A percentile compares a stretch with the other conserved stretches of the same genome.
Evolutionary conservation across 225 moss, liverwort and hornwort species (phyloP).

Genomic region (Polytrichum commune): DNA sequence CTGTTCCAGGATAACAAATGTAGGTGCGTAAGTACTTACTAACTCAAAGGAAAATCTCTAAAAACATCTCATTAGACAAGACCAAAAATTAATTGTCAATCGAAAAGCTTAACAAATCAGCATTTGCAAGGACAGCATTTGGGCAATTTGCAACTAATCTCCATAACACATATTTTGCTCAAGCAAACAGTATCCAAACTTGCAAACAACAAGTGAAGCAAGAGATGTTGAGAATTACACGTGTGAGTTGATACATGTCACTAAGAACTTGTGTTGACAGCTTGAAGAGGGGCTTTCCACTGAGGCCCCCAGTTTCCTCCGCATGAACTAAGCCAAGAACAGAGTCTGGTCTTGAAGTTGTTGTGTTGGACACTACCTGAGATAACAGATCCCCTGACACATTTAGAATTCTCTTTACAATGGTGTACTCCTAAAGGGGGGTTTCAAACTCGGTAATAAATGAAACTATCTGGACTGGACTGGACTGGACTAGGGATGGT

Average conservation of each 20-base stretch:
- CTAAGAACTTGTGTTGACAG: slow-evolving; percentile 81
- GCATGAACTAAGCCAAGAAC: slow-evolving; percentile 70
- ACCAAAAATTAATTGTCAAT: too few relatives aligned
- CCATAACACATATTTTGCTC: background rate
- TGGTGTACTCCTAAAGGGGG: too few relatives aligned
- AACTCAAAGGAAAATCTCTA: background rate
- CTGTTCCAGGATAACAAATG: slow-evolving; percentile 23
- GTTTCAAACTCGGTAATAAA: too few relatives aligned
- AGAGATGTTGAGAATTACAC: slow-evolving; percentile 38
- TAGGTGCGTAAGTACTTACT: too few relatives aligned
- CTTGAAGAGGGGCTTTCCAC: slow-evolving; percentile 82
- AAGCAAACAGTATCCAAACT: background rate
- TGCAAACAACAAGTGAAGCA: slow-evolving; percentile 3
- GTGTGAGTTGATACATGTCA: slow-evolving; percentile 87
- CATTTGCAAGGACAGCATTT: too few relatives aligned
- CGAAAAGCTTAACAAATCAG: too few relatives aligned
- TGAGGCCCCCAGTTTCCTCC: slow-evolving; percentile 85
- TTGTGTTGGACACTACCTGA: slow-evolving; percentile 87
- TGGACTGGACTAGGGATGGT: too few relatives aligned
- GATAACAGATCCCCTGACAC: slow-evolving; percentile 6
- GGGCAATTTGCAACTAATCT: too few relatives aligned
- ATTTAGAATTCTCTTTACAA: background rate
- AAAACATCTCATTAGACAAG: background rate
- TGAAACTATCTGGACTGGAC: too few relatives aligned
- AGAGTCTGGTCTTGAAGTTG: slow-evolving; percentile 72